Conservation (phyloP, 768 basidiomycete genomes). For the Tulasnella sp. region DNA sequence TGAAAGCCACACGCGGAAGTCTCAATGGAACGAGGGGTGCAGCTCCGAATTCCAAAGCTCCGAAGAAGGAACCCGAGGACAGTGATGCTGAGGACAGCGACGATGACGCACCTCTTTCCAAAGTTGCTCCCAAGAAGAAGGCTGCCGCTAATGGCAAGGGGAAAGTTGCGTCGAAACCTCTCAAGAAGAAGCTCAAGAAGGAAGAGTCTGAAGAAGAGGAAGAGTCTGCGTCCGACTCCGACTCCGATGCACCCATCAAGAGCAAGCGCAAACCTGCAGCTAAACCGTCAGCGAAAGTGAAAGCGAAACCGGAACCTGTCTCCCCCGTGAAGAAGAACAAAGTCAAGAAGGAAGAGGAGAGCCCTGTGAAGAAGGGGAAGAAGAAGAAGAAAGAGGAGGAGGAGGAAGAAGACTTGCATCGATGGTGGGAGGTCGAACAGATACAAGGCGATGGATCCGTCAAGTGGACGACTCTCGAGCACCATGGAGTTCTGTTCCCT, state of each 20-base stretch:
- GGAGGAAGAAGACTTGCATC: conserved; percentile 62
- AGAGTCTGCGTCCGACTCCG: conserved; percentile 14
- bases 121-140: conserved; percentile 6
- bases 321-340: conserved; percentile 10
- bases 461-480: conserved; percentile 94
- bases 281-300: conserved; percentile 23
- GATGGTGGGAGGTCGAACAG: conserved; percentile 77
- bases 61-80: conserved; percentile 23
- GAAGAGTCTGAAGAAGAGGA: conserved; percentile 23
- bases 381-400: conserved; percentile 51
- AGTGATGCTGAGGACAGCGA: conserved; percentile 10
- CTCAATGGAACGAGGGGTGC: conserved; percentile 4
- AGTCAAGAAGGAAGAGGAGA: conserved; percentile 37
- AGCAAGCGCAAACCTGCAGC: conserved; percentile 10
- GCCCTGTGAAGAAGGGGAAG: conserved; percentile 29
- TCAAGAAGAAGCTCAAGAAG: conserved; percentile 47
- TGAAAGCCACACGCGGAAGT: not conserved
- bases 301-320: not conserved
- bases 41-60: conserved; percentile 14
- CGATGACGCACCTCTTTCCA: conserved; percentile 16
- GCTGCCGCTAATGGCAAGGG: conserved; percentile 8
- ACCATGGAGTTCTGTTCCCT: conserved; percentile 91
- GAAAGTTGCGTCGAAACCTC: conserved; percentile 28
- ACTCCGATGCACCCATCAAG: not conserved
- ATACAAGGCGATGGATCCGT: conserved; percentile 60